Evolutionary conservation across 371 early-diverging fungal species (phyloP).

Genomic region (Mortierella sp.): DNA sequence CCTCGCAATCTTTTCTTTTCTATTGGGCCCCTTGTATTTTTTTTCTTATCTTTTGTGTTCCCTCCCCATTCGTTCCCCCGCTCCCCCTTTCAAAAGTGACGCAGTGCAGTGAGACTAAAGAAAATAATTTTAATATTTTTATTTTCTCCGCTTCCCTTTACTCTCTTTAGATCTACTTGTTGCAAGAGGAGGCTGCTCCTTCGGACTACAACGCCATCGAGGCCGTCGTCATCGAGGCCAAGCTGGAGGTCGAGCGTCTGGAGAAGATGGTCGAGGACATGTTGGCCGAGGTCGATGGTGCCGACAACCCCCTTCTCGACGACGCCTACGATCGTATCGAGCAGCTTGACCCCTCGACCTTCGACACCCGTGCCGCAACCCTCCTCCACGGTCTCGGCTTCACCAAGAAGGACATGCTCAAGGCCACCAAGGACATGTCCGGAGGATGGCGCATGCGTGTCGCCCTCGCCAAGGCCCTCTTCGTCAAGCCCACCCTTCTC

Average conservation of each 20-base stretch:
- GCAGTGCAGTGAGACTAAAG: neutral
- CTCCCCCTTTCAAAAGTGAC: neutral
- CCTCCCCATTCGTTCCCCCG: neutral
- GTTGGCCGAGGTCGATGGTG: constrained; percentile 83
- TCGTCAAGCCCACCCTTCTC: constrained; percentile 95
- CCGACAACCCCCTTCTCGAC: constrained; percentile 91
- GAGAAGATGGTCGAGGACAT: constrained; percentile 93
- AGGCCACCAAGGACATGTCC: constrained; percentile 95
- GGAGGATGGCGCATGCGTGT: constrained; percentile 99
- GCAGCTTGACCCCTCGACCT: constrained; percentile 91
- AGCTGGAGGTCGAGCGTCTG: constrained; percentile 89
- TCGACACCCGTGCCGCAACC: constrained; percentile 94
- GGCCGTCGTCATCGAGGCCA: constrained; percentile 92
- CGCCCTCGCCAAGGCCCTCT: constrained; percentile 96
- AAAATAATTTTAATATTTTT: neutral
- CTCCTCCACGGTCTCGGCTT: constrained; percentile 98
- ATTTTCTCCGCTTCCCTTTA: neutral
- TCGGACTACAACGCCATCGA: constrained; percentile 92
- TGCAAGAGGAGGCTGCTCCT: constrained; percentile 96
- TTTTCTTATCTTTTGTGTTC: constrained; percentile 4
- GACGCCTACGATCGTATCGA: constrained; percentile 97
- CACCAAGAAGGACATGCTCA: constrained; percentile 83
- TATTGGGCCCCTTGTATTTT: neutral
- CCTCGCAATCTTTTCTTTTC: neutral
- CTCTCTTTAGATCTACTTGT: constrained; percentile 79